Evolutionary conservation across 1,284 basidiomycete species (phyloP).

Genomic region (Ustilago tritici): DNA sequence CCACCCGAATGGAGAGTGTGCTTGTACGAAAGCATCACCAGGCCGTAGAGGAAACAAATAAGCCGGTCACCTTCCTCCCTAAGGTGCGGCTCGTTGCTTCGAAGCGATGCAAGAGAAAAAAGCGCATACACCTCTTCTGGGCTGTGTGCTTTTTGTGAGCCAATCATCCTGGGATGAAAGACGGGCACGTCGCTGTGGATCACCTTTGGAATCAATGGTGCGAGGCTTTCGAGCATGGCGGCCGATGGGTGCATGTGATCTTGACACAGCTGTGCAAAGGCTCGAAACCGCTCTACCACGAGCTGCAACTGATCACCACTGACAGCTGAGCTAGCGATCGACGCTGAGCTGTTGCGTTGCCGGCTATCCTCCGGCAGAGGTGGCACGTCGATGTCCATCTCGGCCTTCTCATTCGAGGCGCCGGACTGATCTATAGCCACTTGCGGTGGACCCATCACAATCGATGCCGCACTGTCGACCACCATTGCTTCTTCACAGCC

Average conservation of each 20-base stretch:
- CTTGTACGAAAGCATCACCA: constrained; percentile 38
- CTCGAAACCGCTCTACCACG: constrained; percentile 32
- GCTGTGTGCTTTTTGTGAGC: constrained; percentile 29
- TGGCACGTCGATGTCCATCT: constrained; percentile 23
- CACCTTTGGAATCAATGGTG: constrained; percentile 21
- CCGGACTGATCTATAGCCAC: not conserved
- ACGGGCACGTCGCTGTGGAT: constrained; percentile 22
- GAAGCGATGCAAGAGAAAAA: constrained; percentile 29
- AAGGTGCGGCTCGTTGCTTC: constrained; percentile 15
- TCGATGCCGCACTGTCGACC: not conserved
- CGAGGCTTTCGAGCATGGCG: constrained; percentile 27
- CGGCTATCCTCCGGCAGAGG: constrained; percentile 12
- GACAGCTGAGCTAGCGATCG: constrained; percentile 16
- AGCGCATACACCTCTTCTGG: constrained; percentile 34
- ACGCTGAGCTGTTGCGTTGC: constrained; percentile 25
- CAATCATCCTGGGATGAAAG: constrained; percentile 40
- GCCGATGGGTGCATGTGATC: constrained; percentile 35
- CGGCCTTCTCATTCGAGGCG: constrained; percentile 4
- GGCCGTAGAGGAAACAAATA: constrained; percentile 35
- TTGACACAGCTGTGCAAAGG: constrained; percentile 39
- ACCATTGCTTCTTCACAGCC: not conserved
- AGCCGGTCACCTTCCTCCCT: constrained; percentile 28
- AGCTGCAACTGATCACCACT: constrained; percentile 38
- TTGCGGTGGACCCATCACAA: constrained; percentile 10
- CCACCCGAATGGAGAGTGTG: constrained; percentile 33